These are phyloP conservation scores for Meira miltonrushii DNA, from an alignment of 1,284 basidiomycete species.

Conservation along the genomic window DNA sequence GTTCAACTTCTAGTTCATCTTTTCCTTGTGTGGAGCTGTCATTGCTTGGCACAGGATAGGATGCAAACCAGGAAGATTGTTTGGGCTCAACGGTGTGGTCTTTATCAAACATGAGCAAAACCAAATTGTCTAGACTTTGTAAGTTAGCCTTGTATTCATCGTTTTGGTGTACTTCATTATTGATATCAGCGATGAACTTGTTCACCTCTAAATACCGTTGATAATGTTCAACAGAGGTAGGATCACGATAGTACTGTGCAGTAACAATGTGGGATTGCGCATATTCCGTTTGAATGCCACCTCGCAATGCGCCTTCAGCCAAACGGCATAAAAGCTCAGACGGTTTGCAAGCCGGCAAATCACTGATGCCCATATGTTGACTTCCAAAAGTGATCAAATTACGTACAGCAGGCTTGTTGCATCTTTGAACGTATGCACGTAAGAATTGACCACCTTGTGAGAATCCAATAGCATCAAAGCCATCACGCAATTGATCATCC, in stretches of 20 bases:
- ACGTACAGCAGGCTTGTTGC: constrained; percentile 58
- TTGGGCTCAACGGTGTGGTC: constrained; percentile 47
- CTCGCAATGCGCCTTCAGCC: constrained; percentile 66
- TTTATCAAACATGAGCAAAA: constrained; percentile 50
- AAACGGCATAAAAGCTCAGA: constrained; percentile 59
- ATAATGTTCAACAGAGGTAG: constrained; percentile 59
- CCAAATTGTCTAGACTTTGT: constrained; percentile 45
- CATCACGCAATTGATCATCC: constrained; percentile 66
- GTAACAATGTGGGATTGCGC: constrained; percentile 53
- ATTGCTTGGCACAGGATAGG: constrained; percentile 23
- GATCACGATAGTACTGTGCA: constrained; percentile 92
- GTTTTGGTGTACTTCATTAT: constrained; percentile 35
- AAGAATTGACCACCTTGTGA: constrained; percentile 70
- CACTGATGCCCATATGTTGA: constrained; percentile 62
- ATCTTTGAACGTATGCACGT: constrained; percentile 79
- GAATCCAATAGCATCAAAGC: constrained; percentile 55
- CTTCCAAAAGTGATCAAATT: constrained; percentile 67
- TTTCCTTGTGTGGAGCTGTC: constrained; percentile 1
- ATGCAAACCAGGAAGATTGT: constrained; percentile 45
- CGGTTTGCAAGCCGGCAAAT: constrained; percentile 67
- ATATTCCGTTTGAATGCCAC: constrained; percentile 67
- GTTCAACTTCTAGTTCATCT: constrained; percentile 57
- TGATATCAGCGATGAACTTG: constrained; percentile 55
- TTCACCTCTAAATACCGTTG: constrained; percentile 67
- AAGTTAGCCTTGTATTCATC: constrained; percentile 44